Evolutionary conservation across 2,329 filamentous ascomycete genomes (phyloP), one percentile per base, ranked within the genome.

Genomic region (Thermoascus crustaceus): DNA sequence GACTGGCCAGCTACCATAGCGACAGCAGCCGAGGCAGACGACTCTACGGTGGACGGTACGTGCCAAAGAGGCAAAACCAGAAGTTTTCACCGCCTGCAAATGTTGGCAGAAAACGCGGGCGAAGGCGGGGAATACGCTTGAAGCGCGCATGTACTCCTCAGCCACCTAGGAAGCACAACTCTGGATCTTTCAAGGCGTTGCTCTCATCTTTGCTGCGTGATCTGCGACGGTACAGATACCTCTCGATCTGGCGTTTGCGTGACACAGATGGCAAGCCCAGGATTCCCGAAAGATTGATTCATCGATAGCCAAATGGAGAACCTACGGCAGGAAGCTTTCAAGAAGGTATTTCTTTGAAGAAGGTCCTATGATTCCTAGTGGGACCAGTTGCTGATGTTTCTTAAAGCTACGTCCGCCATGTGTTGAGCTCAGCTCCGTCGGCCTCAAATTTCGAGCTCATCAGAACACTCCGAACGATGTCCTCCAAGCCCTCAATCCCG

Each of bases 391-490:
- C 50, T 59, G 40, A 59, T 38, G 21, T 20, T 22, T 22, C 7
- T 17, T 38, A 25, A 47, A 75, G 71, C 63, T 81, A 37, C 78
- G 77, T 44, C 65, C 69, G 32, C 61, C 65, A 37, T 80, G 76
- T 48, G 70, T 80, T 21, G 66, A 71, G 29, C 64, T 80, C 22
- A 73, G 73, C 42, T 69, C 77, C 30, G 58, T 66, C 31, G 70
- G 70, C 7, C 55, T 78, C 10, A 60, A 57, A 26, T 66, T 77
- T 38, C 64, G 67, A 31, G 65, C 64, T 21, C 62, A 61, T 22
- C 64, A 67, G 37, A 55, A 52, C 10, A 63, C 63, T 14, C 49
- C 63, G 11, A 63, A 61, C 36, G 66, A 70, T 19, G 60, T 79
- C n/a, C 55, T 67, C 3, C 51, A 59, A 30, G 61, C 64, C 19